These are phyloP conservation scores for Candida broadrunensis DNA, from an alignment of 805 yeast genomes.

Conservation along the genomic window DNA sequence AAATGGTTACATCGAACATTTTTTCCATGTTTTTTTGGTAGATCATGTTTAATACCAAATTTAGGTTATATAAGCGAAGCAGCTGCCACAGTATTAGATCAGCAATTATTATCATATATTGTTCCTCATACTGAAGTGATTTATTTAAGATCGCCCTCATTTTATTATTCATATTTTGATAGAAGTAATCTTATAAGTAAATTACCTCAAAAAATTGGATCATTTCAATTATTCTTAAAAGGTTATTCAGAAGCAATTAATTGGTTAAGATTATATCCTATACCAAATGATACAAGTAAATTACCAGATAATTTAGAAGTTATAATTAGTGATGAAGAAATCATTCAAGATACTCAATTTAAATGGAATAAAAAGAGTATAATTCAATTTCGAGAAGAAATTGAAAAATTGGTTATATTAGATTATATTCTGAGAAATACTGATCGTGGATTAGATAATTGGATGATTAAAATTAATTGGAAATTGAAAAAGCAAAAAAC, in stretches of 20 bases:
- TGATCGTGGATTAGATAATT: conserved; percentile 70
- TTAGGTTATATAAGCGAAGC: conserved; percentile 70
- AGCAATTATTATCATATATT: conserved; percentile 53
- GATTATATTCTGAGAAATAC: conserved; percentile 76
- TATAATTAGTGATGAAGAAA: conserved; percentile 9
- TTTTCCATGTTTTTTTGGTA: conserved; percentile 75
- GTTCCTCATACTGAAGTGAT: conserved; percentile 68
- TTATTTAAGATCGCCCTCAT: conserved; percentile 43
- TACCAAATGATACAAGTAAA: conserved; percentile 36
- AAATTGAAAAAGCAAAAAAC: conserved; percentile 5
- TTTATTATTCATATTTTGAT: conserved; percentile 54
- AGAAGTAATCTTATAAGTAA: conserved; percentile 15
- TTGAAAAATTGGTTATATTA: conserved; percentile 66
- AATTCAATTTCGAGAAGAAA: conserved; percentile 52
- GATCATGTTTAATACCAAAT: conserved; percentile 70
- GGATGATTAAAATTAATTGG: conserved; percentile 70
- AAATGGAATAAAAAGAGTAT: conserved; percentile 52
- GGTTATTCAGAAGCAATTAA: conserved; percentile 61
- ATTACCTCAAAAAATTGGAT: conserved; percentile 54
- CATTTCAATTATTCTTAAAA: conserved; percentile 60
- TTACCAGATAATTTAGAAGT: conserved; percentile 20
- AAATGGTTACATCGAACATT: conserved; percentile 75
- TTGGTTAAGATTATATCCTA: conserved; percentile 54
- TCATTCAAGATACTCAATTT: conserved; percentile 24
- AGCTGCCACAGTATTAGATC: conserved; percentile 66